Conservation (phyloP, 768 basidiomycete species). For the Favolaschia claudopus region DNA sequence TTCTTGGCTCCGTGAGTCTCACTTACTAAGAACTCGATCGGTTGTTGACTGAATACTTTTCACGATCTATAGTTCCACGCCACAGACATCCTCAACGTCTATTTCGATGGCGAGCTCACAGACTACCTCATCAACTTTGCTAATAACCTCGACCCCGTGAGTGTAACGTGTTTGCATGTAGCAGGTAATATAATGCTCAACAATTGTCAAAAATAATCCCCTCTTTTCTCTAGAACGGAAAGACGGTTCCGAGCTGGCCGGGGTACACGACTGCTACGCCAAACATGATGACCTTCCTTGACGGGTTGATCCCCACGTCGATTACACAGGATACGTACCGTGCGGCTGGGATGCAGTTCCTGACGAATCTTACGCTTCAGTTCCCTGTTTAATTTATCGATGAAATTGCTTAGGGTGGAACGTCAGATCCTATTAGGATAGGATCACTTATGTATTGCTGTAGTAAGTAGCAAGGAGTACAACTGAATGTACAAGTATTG, state of each 20-base stretch:
- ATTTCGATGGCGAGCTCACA: slow-evolving; percentile 37
- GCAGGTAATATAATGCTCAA: slow-evolving; percentile 52
- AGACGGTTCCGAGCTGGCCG: slow-evolving; percentile 51
- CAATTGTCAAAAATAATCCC: slow-evolving; percentile 48
- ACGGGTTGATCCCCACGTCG: slow-evolving; percentile 32
- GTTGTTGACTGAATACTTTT: background rate
- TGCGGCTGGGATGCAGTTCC: slow-evolving; percentile 29
- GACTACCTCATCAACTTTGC: slow-evolving; percentile 47
- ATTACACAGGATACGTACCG: slow-evolving; percentile 34
- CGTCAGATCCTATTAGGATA: too few species aligned
- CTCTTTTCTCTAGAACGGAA: slow-evolving; percentile 55
- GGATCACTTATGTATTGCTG: too few species aligned
- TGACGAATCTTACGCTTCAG: slow-evolving; percentile 39
- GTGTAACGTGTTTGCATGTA: too few species aligned
- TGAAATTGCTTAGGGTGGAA: too few species aligned
- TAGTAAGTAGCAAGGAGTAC: too few species aligned
- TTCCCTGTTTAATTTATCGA: slow-evolving; percentile 32
- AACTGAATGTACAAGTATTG: too few species aligned
- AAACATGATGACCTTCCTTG: slow-evolving; percentile 40
- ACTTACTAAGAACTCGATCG: background rate
- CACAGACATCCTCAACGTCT: slow-evolving; percentile 41
- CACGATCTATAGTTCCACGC: slow-evolving; percentile 37
- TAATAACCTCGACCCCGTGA: slow-evolving; percentile 42
- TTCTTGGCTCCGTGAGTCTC: slow-evolving; percentile 42
- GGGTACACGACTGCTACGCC: slow-evolving; percentile 44